These are phyloP conservation scores for Termitomyces sp. DNA, from an alignment of 768 basidiomycete species.

Conservation along the genomic window DNA sequence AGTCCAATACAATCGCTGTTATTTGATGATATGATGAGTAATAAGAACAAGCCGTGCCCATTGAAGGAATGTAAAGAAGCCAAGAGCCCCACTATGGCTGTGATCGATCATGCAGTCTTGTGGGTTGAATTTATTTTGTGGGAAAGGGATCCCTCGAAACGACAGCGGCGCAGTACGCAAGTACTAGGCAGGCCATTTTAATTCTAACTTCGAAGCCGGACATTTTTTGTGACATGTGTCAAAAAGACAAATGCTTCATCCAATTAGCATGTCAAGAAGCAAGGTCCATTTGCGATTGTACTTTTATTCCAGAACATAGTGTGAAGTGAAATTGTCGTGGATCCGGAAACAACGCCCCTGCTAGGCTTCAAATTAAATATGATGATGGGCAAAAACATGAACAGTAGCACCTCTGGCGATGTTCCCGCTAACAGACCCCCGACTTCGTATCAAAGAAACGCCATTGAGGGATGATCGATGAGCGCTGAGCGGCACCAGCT, in stretches of 20 bases:
- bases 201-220: background rate
- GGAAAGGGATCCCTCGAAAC: background rate
- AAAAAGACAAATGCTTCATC: background rate
- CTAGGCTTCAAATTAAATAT: background rate
- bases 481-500: too few relatives aligned
- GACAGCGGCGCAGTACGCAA: background rate
- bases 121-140: too few relatives aligned
- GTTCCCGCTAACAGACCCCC: too few relatives aligned
- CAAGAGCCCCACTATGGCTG: background rate
- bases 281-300: background rate
- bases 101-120: background rate
- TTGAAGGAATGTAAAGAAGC: background rate
- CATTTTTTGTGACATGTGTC: too few relatives aligned
- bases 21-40: background rate
- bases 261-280: too few relatives aligned
- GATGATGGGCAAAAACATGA: background rate
- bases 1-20: background rate
- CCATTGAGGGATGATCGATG: too few relatives aligned
- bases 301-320: background rate
- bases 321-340: background rate
- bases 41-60: background rate
- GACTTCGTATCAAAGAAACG: too few relatives aligned
- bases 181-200: too few relatives aligned
- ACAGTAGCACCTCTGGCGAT: too few relatives aligned
- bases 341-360: too few relatives aligned